A percentile compares a stretch with the other conserved stretches of the same genome.
phyloP scores from a whole-genome alignment of 495 filamentous ascomycete genomes.

The Durotheca rogersii region DNA sequence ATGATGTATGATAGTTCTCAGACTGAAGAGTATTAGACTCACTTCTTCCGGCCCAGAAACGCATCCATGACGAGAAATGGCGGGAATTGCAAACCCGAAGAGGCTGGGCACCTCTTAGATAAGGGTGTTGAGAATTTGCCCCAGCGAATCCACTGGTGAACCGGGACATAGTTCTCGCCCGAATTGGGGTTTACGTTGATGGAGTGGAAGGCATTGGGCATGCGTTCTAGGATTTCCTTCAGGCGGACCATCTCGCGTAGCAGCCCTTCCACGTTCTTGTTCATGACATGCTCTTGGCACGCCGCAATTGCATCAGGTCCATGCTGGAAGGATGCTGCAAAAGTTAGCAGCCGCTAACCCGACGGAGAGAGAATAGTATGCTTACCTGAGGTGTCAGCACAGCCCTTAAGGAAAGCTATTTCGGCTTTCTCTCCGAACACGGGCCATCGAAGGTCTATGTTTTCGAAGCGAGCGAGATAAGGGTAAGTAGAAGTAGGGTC shows the following conservation, averaged over 20 bases:
- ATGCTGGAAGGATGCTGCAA: slow-evolving; percentile 45
- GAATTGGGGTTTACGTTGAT: slow-evolving; percentile 54
- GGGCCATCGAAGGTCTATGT: slow-evolving; percentile 55
- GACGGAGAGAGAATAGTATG: neutral
- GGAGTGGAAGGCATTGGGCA: slow-evolving; percentile 53
- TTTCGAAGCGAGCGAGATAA: slow-evolving; percentile 49
- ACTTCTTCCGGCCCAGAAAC: slow-evolving; percentile 49
- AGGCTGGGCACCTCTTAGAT: slow-evolving; percentile 53
- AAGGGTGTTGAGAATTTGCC: slow-evolving; percentile 52
- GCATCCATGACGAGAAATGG: slow-evolving; percentile 56
- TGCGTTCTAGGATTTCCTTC: slow-evolving; percentile 53
- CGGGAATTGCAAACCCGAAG: slow-evolving; percentile 51
- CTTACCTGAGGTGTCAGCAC: slow-evolving; percentile 43
- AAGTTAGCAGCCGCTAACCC: slow-evolving; percentile 10
- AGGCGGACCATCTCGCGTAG: slow-evolving; percentile 48
- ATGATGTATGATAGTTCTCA: neutral
- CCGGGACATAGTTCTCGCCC: slow-evolving; percentile 48
- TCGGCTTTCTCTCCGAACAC: slow-evolving; percentile 53
- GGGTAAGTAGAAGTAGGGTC: slow-evolving; percentile 49
- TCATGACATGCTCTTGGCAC: slow-evolving; percentile 56
- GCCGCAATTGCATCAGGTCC: slow-evolving; percentile 48
- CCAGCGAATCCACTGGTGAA: slow-evolving; percentile 46
- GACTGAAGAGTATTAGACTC: neutral
- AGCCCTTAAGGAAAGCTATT: slow-evolving; percentile 49
- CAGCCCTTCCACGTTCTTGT: slow-evolving; percentile 48